Conservation (phyloP, 139 green algal species). For the Picochlorum sp. region DNA sequence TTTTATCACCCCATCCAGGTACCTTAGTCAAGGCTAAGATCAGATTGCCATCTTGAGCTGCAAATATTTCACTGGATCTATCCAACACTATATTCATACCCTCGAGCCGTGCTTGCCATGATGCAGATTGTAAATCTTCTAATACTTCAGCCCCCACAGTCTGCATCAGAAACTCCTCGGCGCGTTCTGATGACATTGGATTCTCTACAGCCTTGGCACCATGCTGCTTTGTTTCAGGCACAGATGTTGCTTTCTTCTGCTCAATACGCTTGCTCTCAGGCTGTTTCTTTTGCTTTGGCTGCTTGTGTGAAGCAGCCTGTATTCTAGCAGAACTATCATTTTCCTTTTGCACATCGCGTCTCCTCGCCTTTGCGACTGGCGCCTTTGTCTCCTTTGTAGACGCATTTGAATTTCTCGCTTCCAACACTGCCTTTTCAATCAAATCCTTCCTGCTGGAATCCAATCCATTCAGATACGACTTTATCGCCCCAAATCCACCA, state of each 20-base stretch:
- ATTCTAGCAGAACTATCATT: background rate
- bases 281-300: background rate
- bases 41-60: slow-evolving; percentile 28
- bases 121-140: slow-evolving; percentile 43
- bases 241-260: slow-evolving; percentile 6
- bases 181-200: slow-evolving; percentile 29
- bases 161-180: slow-evolving; percentile 34
- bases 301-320: background rate
- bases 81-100: slow-evolving; percentile 54
- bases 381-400: background rate
- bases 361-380: background rate
- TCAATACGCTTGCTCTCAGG: background rate
- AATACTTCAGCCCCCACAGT: slow-evolving; percentile 51
- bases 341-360: background rate
- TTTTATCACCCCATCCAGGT: slow-evolving; percentile 88
- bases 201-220: background rate
- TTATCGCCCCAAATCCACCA: slow-evolving; percentile 16
- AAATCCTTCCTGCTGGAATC: slow-evolving; percentile 70
- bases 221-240: slow-evolving; percentile 16
- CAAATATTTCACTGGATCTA: slow-evolving; percentile 19
- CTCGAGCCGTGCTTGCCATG: slow-evolving; percentile 87
- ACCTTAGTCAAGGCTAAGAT: slow-evolving; percentile 56
- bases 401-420: slow-evolving; percentile 15
- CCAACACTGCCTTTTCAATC: slow-evolving; percentile 59
- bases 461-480: slow-evolving; percentile 40